Percentiles rank a stretch among this genome's conserved stretches.
Evolutionary conservation across 2,329 filamentous ascomycete genomes (phyloP).

Genomic region (Cadophora luteo-olivacea): DNA sequence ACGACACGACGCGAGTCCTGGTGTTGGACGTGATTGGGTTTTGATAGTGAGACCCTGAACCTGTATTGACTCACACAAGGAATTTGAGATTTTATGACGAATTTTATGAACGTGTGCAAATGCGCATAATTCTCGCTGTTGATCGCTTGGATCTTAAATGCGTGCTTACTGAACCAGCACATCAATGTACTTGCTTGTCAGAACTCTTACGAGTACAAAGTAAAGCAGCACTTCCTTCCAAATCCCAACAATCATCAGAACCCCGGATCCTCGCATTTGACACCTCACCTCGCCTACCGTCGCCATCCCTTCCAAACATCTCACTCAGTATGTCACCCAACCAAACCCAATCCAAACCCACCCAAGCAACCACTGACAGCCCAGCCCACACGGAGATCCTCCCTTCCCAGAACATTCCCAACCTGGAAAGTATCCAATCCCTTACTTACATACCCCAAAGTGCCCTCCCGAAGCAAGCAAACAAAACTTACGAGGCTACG

Average conservation of each 20-base stretch:
- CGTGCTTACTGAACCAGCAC: no score
- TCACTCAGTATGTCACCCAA: background rate
- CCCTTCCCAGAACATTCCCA: background rate
- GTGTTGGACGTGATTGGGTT: background rate
- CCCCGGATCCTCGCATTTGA: conserved; percentile 24
- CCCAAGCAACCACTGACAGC: background rate
- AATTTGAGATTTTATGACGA: background rate
- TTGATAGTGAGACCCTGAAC: conserved; percentile 2
- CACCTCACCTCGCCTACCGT: conserved; percentile 19
- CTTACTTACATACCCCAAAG: background rate
- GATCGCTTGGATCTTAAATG: no score
- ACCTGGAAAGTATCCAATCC: conserved; percentile 10
- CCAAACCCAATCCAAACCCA: background rate
- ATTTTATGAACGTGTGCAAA: background rate
- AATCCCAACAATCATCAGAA: background rate
- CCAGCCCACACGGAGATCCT: background rate
- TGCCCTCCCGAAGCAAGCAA: background rate
- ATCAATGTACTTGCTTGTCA: background rate
- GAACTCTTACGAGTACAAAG: background rate
- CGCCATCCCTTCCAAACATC: background rate
- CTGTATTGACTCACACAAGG: background rate
- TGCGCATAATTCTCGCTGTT: background rate
- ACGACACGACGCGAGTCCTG: background rate
- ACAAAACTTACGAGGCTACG: background rate
- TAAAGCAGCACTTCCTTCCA: background rate